Evolutionary conservation across 2,329 filamentous ascomycete genomes (phyloP), one percentile per base, ranked within the genome.

Genomic region (Daldinia sp.): DNA sequence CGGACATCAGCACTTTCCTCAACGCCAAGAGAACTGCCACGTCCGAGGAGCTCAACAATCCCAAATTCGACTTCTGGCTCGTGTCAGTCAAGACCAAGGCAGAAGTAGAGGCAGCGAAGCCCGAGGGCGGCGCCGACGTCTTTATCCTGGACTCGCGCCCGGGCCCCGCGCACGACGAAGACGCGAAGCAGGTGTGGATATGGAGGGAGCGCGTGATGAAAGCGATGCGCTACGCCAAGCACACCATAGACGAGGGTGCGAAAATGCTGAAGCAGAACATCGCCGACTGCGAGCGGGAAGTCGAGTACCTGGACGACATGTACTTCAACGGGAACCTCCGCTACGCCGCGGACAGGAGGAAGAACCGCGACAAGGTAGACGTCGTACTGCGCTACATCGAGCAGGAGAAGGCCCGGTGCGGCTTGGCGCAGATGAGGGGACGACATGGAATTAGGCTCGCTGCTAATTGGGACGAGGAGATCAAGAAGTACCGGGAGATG

Each of bases 141-240:
- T 6, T 15, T 6, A n/a, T 67, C 2, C 50, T 67, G 2, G 67
- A 63, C 23, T 37, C 15, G 2, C 33, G 67, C 12, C 67, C 67
- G 0, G 50, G 46, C 20, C 51, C 46, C 10, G 2, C 2, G 10
- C 15, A 48, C 5, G 56, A 54, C 4, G 18, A 28, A 1, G 44
- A 55, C 5, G 12, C 3, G 15, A 67, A 58, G 44, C 6, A 62
- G 48, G 41, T 69, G 9, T 54, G 41, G 44, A 2, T 69, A 0
- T 69, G 63, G 63, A 42, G 26, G 23, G 60, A 69, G 10, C 26
- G 35, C 1, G 1, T 54, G 1, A 1, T 28, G 15, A 6, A 23
- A 2, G 60, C 67, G 23, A 58, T 44, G 50, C 12, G 2, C 1
- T 35, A 54, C 13, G 50, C 63, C 0, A 20, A 9, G 9, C 2